These are phyloP conservation scores for Elsinoe fawcettii DNA, from an alignment of 2,329 filamentous ascomycete genomes.

Conservation along the genomic window DNA sequence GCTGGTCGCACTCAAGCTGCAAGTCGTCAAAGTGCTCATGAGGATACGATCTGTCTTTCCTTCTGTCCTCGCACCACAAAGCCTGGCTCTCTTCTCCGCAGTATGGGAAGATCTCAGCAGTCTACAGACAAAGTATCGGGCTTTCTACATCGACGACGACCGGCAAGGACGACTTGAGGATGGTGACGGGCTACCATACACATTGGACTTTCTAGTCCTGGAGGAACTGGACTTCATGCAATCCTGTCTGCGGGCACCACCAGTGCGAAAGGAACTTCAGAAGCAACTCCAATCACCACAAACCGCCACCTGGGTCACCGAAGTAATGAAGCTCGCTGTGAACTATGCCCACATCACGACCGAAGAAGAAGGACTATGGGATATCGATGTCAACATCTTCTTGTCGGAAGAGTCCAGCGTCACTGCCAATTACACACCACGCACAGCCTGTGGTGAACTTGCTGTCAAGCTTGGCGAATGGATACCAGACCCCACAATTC, in stretches of 20 bases:
- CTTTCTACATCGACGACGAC: conserved; percentile 78
- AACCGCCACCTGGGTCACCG: conserved; percentile 67
- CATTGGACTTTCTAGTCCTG: conserved; percentile 82
- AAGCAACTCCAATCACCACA: conserved; percentile 57
- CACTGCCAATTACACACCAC: conserved; percentile 90
- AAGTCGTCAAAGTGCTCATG: conserved; percentile 83
- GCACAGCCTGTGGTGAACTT: conserved; percentile 85
- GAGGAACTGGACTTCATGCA: conserved; percentile 95
- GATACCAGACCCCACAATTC: conserved; percentile 66
- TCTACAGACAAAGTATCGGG: conserved; percentile 64
- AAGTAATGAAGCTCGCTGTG: conserved; percentile 78
- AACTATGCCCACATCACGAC: conserved; percentile 82
- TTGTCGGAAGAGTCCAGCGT: conserved; percentile 91
- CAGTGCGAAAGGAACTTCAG: conserved; percentile 83
- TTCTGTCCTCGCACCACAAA: conserved; percentile 72
- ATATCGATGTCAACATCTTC: conserved; percentile 92
- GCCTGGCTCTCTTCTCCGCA: conserved; percentile 71
- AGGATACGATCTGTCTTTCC: conserved; percentile 82
- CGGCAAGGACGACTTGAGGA: conserved; percentile 84
- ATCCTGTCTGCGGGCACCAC: conserved; percentile 77
- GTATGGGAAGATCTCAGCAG: conserved; percentile 81
- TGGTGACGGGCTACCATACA: conserved; percentile 84
- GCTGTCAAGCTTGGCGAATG: conserved; percentile 89
- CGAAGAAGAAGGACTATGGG: conserved; percentile 93
- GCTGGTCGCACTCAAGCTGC: conserved; percentile 77